Base-by-base conservation (phyloP, 495 filamentous ascomycete genomes). In the Aspergillus conjunctus region DNA sequence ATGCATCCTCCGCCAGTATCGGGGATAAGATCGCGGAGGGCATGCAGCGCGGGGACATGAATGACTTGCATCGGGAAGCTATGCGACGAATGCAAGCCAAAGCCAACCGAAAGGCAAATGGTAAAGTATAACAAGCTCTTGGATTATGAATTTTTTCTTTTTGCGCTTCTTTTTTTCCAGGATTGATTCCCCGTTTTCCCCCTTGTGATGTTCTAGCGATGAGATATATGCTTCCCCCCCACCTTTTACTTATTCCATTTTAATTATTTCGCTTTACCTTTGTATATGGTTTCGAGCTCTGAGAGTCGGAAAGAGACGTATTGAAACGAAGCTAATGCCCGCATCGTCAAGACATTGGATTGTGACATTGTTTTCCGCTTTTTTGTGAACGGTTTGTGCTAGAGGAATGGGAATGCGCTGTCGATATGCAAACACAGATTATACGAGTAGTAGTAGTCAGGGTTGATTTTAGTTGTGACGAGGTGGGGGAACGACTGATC, bases 61-160 rank as follows among this genome's bases (percentile, higher is more conserved):
- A 88, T 37, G 89, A 91, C 45, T 78, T 87, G 43, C 93, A 98
- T 72, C 79, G 88, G 53, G 87, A 93, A 59, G 91, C 90, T 1
- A 82, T 98, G 83, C 78, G 91, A 64, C 85, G 81, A 70, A 88
- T 98, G 88, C 93, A 96, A 75, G 83, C 85, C 20, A 77, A 78
- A 18, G 89, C 88, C 3, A 90, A 87, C 67, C 78, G 79, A 50
- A 63, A 68, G 20, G 61, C 59, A 12, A 65, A 61, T 26, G 60
- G 58, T 22, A 51, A 12, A 14, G 54, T 44, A 52, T 66, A 59
- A 65, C 56, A 21, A 12, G 48, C 37, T 68, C 48, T 37, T 51
- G 51, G 17, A 3, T 37, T 37, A 56, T 48, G n/a, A 21, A 17
- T 58, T 37, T 34, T 5, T 50, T 39, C 7, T 37, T 34, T 4